Base-by-base conservation (phyloP, 2,329 filamentous ascomycete genomes). In the Botrytis porri region DNA sequence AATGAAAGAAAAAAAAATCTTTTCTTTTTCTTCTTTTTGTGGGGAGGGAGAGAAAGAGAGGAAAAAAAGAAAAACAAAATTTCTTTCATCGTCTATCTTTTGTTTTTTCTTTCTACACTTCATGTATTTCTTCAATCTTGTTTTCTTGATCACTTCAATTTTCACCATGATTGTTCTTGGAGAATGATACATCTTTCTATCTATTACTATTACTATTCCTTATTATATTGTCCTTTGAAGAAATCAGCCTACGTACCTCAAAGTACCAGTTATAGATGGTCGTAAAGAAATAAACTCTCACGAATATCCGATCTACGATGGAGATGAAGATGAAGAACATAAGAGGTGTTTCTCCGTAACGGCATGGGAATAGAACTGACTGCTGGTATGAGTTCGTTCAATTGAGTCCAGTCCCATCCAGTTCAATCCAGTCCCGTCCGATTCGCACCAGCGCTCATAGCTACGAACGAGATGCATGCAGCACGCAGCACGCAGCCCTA, bases 11-110 rank as follows among this genome's bases (percentile, higher is more conserved):
- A 65, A 35, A 35, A 45, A 45, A 0, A 3, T 39, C 8, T n/a
- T 66, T 66, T 66, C 32, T n/a, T 37, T 39, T 66, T 39, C 22
- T 39, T 61, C 59, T 51, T 54, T 65, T 66, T 66, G 35, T 54
- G 64, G 69, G 43, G 59, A 54, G 25, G n/a, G 48, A 14, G 5
- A 51, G 25, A 51, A 12, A 10, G 48, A 51, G 48, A 32, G 48
- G 25, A 25, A 14, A 37, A 18, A 14, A 37, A n/a, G 3, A 32
- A 12, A n/a, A 64, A 12, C 7, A 35, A 71, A 63, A 6, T 32
- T 51, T 63, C n/a, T 20, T 48, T 48, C 67, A 8, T 22, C 51
- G 18, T 29, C 7, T 45, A 20, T 16, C 3, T n/a, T 22, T 45
- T 63, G n/a, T n/a, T 51, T 16, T 45, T 48, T 22, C 39, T 9